Conservation (phyloP, 352 stramenopile species). For the Pythium guiyangense region DNA sequence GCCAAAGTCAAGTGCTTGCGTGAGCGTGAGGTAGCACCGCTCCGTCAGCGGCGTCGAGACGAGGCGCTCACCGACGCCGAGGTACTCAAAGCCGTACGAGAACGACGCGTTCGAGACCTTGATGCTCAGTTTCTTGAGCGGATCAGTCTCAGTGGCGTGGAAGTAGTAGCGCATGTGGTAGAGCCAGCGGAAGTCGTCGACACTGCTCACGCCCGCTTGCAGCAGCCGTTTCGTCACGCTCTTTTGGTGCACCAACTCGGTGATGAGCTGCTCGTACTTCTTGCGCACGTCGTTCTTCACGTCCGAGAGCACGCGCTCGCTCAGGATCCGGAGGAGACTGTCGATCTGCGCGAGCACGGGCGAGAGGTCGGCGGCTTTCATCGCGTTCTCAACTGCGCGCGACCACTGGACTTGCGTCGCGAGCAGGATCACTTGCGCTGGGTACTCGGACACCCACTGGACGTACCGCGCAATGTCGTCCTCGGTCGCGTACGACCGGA, state of each 20-base stretch:
- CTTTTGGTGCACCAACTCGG: slow-evolving; percentile 99
- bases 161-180: slow-evolving; percentile 99
- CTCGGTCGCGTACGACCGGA: slow-evolving; percentile 76
- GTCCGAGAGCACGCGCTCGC: slow-evolving; percentile 94
- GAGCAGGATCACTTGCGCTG: slow-evolving; percentile 98
- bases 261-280: slow-evolving; percentile 99
- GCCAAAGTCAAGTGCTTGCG: slow-evolving; percentile 97
- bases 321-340: slow-evolving; percentile 93
- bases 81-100: slow-evolving; percentile 99
- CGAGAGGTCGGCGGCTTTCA: slow-evolving; percentile 61
- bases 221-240: slow-evolving; percentile 95
- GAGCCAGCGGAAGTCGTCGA: slow-evolving; percentile 97
- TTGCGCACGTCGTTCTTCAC: slow-evolving; percentile 93
- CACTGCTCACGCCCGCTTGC: slow-evolving; percentile 71
- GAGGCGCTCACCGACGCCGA: slow-evolving; percentile 98
- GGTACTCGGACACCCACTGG: slow-evolving; percentile 96
- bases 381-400: slow-evolving; percentile 88
- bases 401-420: slow-evolving; percentile 98
- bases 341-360: slow-evolving; percentile 63
- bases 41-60: slow-evolving; percentile 99
- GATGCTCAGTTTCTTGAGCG: slow-evolving; percentile 93
- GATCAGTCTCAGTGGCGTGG: slow-evolving; percentile 68
- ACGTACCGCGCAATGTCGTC: slow-evolving; percentile 88
- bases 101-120: slow-evolving; percentile 98
- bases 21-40: slow-evolving; percentile 99